A percentile compares a stretch with the other conserved stretches of the same genome.
These are phyloP conservation scores for Metschnikowia reukaufii DNA, from an alignment of 805 yeast genomes.

Conservation along the genomic window DNA sequence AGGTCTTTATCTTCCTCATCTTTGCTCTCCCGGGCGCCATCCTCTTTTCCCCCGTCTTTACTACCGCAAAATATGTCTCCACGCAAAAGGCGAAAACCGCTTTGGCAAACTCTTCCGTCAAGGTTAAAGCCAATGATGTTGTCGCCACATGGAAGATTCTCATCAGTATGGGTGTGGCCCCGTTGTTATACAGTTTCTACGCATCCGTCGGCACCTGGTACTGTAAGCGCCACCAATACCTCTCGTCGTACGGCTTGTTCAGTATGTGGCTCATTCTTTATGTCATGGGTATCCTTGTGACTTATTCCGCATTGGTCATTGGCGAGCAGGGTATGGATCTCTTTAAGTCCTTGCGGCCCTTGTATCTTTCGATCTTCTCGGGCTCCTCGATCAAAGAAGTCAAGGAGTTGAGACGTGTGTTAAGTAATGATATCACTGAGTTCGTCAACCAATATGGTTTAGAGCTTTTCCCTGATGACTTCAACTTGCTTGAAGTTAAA, in stretches of 20 bases:
- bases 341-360: conserved; percentile 77
- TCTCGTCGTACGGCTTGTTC: conserved; percentile 24
- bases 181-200: conserved; percentile 77
- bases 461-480: conserved; percentile 75
- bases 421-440: conserved; percentile 75
- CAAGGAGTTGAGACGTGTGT: conserved; percentile 57
- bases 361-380: conserved; percentile 62
- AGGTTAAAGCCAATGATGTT: conserved; percentile 89
- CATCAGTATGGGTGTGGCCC: conserved; percentile 86
- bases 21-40: conserved; percentile 86
- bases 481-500: conserved; percentile 54
- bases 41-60: conserved; percentile 84
- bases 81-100: conserved; percentile 73
- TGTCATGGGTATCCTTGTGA: conserved; percentile 65
- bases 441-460: conserved; percentile 82
- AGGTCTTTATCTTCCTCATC: conserved; percentile 54
- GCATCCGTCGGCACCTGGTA: conserved; percentile 58
- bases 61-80: conserved; percentile 74
- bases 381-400: conserved; percentile 59
- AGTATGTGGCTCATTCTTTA: conserved; percentile 50
- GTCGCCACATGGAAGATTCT: conserved; percentile 96
- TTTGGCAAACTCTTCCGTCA: conserved; percentile 82
- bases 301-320: conserved; percentile 85
- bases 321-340: conserved; percentile 95
- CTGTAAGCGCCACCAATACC: conserved; percentile 16